Evolutionary conservation across 2,329 filamentous ascomycete species (phyloP), one percentile per base, ranked within the genome.

Genomic region (Monascus ruber): DNA sequence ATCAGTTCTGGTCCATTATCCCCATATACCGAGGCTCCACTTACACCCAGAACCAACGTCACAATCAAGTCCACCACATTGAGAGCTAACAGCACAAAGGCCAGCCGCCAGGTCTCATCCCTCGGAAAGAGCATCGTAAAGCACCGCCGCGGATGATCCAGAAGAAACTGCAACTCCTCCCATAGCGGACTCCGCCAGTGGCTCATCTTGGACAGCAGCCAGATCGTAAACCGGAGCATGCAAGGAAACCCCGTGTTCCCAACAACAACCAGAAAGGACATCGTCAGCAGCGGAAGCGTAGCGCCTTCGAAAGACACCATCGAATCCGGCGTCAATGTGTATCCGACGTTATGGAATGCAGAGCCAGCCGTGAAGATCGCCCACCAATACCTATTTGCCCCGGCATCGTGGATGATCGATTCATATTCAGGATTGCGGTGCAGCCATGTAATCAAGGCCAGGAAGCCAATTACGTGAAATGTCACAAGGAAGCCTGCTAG

Each of bases 191-290:
- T 84, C 5, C 70, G 73, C 25, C 64, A 65, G 3, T 83, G 79
- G 0, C 80, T 73, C 35, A 83, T 48, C 40, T 81, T 77, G 8
- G 85, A 85, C 28, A 75, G 56, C 1, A 81, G 52, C 89, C 91
- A 98, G 44, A 98, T 96, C 45, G 91, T 77, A 53, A 95, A 84
- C 5, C 91, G 83, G 24, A 96, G 74, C 82, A 95, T 88, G 54
- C 91, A 85, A 0, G 89, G 91, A 51, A 96, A 96, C 0, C 84
- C 91, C 0, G 89, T 96, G 54, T 96, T 96, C 40, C 89, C 89
- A 44, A 94, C 85, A 44, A 96, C 79, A 55, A 96, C 91, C 33
- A 96, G 73, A 50, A 94, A 94, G 5, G 79, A 78, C 63, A 87
- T 77, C 33, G 91, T 57, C 24, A 95, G 68, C 34, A 96, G 69